These are phyloP conservation scores for Penicillium corylophilum DNA, from an alignment of 2,329 filamentous ascomycete genomes.

Conservation along the genomic window DNA sequence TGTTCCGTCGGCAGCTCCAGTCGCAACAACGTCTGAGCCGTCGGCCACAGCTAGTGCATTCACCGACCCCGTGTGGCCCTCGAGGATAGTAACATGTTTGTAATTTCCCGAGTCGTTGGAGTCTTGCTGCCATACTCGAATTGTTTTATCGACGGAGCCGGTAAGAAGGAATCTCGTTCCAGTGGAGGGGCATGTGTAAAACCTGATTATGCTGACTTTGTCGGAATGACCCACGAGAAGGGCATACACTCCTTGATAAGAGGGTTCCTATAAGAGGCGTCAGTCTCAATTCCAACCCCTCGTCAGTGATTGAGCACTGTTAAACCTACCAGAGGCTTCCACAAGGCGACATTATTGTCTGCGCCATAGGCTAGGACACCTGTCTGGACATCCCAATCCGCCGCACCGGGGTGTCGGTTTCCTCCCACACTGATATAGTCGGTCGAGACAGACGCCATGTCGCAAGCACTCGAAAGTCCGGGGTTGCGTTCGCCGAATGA, in stretches of 20 bases:
- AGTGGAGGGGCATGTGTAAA: conserved; percentile 59
- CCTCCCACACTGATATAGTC: conserved; percentile 74
- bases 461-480: background rate
- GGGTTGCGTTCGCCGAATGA: conserved; percentile 4
- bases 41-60: conserved; percentile 59
- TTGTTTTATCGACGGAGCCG: conserved; percentile 75
- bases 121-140: conserved; percentile 61
- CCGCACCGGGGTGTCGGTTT: conserved; percentile 84
- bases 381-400: conserved; percentile 74
- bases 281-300: conserved; percentile 2
- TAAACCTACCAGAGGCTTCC: conserved; percentile 70
- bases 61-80: conserved; percentile 70
- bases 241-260: conserved; percentile 58
- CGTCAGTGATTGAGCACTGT: background rate
- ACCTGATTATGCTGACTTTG: conserved; percentile 78
- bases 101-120: conserved; percentile 33
- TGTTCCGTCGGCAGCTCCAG: conserved; percentile 63
- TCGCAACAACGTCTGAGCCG: conserved; percentile 52
- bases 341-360: conserved; percentile 83
- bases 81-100: conserved; percentile 49
- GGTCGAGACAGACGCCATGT: conserved; percentile 40
- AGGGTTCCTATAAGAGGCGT: conserved; percentile 39
- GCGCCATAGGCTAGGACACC: conserved; percentile 84
- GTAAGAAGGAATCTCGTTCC: conserved; percentile 64
- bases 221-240: conserved; percentile 76